These are phyloP conservation scores for Amaranthus palmeri DNA, from an alignment of 148 eudicot species.

Conservation along the genomic window DNA sequence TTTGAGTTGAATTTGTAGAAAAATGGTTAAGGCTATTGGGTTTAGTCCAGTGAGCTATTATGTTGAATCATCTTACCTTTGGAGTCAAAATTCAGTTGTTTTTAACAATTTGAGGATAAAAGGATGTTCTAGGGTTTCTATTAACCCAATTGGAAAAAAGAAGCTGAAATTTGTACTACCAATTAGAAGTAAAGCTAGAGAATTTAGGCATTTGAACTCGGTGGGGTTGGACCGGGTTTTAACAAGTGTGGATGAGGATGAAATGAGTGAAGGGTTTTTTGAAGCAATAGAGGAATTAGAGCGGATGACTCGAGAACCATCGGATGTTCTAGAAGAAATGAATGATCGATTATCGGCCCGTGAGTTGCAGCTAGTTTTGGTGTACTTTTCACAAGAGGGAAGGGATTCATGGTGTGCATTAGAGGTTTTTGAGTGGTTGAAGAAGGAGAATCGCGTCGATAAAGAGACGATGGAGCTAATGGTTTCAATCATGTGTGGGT, in stretches of 20 bases:
- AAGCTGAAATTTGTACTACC: constrained; percentile 23
- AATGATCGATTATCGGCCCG: constrained; percentile 62
- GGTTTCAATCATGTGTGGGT: constrained; percentile 87
- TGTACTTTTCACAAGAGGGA: constrained; percentile 89
- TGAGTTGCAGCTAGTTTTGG: constrained; percentile 77
- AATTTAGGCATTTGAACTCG: constrained; percentile 46
- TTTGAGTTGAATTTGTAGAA: not conserved
- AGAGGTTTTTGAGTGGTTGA: constrained; percentile 95
- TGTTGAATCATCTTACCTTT: not conserved
- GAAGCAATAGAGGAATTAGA: constrained; percentile 92
- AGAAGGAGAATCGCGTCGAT: constrained; percentile 83
- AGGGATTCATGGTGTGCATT: constrained; percentile 96
- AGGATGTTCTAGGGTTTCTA: constrained; percentile 36
- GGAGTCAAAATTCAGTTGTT: constrained; percentile 6
- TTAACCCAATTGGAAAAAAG: constrained; percentile 11
- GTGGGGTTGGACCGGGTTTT: constrained; percentile 63
- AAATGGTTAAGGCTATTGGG: constrained; percentile 32
- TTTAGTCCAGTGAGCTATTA: constrained; percentile 25
- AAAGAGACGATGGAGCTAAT: constrained; percentile 94
- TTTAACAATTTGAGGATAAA: constrained; percentile 17
- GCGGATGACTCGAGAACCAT: constrained; percentile 84
- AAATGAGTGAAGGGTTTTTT: constrained; percentile 82
- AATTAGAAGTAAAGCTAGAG: constrained; percentile 32
- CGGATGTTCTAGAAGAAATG: constrained; percentile 84
- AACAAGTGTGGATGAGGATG: constrained; percentile 62